These are phyloP conservation scores for Coelastrella sp. DNA, from an alignment of 139 green algal genomes.

Conservation along the genomic window DNA sequence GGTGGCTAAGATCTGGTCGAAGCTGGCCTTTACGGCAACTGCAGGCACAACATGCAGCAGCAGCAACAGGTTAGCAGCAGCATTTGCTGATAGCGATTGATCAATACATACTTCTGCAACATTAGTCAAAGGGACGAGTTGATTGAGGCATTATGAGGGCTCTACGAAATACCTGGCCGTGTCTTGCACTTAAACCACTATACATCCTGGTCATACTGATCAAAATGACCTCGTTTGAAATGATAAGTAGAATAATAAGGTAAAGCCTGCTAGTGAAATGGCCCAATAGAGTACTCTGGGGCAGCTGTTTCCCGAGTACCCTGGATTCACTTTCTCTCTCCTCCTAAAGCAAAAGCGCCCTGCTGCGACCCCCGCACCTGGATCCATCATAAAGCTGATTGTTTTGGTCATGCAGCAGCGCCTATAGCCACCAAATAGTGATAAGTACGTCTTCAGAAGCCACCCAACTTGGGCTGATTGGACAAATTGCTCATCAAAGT, in stretches of 20 bases:
- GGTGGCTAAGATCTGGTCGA: constrained; percentile 12
- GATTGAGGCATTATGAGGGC: too few species aligned
- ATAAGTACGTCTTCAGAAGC: background rate
- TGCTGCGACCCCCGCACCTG: background rate
- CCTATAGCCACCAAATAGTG: background rate
- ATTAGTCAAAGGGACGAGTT: background rate
- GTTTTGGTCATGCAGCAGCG: constrained; percentile 35
- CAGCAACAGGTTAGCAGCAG: background rate
- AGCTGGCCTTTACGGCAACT: constrained; percentile 37
- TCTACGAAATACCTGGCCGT: too few species aligned
- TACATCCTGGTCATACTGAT: too few species aligned
- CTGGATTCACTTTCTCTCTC: too few species aligned
- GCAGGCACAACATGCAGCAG: background rate
- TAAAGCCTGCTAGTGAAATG: too few species aligned
- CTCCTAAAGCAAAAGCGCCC: too few species aligned
- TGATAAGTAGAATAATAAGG: too few species aligned
- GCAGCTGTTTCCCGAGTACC: too few species aligned
- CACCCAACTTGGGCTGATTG: background rate
- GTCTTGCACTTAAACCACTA: too few species aligned
- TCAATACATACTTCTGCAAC: background rate
- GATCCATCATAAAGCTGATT: constrained; percentile 23
- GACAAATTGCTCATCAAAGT: background rate
- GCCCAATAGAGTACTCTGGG: too few species aligned
- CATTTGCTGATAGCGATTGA: background rate
- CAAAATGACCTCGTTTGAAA: too few species aligned